These are phyloP conservation scores for Tulasnella sp. DNA, from an alignment of 768 basidiomycete species.

Conservation along the genomic window DNA sequence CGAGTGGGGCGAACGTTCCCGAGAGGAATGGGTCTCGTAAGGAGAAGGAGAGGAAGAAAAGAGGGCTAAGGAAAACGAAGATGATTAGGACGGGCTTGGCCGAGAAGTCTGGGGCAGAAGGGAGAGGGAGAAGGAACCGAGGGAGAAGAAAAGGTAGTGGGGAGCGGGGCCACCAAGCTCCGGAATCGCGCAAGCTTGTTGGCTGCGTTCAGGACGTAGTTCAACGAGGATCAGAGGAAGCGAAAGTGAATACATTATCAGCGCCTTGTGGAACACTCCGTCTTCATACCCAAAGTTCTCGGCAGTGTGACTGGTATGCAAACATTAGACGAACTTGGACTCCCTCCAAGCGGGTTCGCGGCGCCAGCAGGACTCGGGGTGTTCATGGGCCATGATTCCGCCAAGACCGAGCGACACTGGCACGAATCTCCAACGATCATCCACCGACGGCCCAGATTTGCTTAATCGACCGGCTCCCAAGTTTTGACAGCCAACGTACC, in stretches of 20 bases:
- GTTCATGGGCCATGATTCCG: not conserved
- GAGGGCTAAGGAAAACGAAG: slow-evolving; percentile 20
- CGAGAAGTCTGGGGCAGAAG: not conserved
- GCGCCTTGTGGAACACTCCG: slow-evolving; percentile 39
- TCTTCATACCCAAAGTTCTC: slow-evolving; percentile 2
- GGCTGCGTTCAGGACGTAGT: slow-evolving; percentile 81
- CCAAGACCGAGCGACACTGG: not conserved
- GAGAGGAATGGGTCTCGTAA: slow-evolving; percentile 14
- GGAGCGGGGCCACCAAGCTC: not conserved
- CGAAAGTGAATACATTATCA: slow-evolving; percentile 80
- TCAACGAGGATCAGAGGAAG: slow-evolving; percentile 73
- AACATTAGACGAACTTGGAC: not conserved
- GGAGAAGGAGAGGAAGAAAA: slow-evolving; percentile 23
- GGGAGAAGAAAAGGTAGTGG: not conserved
- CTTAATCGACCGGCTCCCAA: not conserved
- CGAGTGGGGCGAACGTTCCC: not conserved
- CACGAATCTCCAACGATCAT: not conserved
- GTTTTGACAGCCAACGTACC: not conserved
- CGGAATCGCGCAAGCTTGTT: slow-evolving; percentile 71
- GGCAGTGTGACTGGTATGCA: slow-evolving; percentile 18
- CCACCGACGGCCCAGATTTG: not conserved
- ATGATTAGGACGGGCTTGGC: not conserved
- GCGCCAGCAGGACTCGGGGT: not conserved
- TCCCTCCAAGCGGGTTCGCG: slow-evolving; percentile 2
- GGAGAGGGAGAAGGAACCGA: not conserved